Evolutionary conservation across 805 yeast species (phyloP).

Genomic region (Starmerella floris): DNA sequence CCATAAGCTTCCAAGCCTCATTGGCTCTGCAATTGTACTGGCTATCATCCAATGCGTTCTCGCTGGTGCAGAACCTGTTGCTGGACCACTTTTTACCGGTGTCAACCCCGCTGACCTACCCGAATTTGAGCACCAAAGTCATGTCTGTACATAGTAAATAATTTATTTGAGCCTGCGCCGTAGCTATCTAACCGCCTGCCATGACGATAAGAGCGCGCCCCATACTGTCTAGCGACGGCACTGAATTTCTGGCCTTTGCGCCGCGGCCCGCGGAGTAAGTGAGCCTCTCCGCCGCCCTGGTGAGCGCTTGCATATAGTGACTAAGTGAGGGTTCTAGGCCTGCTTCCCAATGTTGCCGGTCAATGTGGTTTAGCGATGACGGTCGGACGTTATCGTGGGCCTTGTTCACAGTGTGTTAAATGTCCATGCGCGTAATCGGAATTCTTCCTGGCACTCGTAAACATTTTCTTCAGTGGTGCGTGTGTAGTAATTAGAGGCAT

Average conservation of each 20-base stretch:
- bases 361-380: too few relatives aligned
- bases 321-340: too few relatives aligned
- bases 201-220: too few relatives aligned
- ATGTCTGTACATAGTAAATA: not conserved
- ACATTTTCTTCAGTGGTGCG: too few relatives aligned
- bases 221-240: not conserved
- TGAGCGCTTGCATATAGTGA: too few relatives aligned
- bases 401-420: too few relatives aligned
- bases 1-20: constrained; percentile 76
- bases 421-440: too few relatives aligned
- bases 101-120: constrained; percentile 32
- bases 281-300: not conserved
- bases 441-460: too few relatives aligned
- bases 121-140: constrained; percentile 4
- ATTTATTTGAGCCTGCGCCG: not conserved
- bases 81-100: constrained; percentile 57
- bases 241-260: not conserved
- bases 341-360: too few relatives aligned
- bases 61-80: constrained; percentile 59
- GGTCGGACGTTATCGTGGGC: too few relatives aligned
- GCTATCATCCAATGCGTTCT: constrained; percentile 72
- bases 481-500: too few relatives aligned
- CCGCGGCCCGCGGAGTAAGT: not conserved
- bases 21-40: constrained; percentile 73
- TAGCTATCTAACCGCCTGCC: too few relatives aligned